Conservation (phyloP, 306 rosid species). For the Cicer bijugum region DNA sequence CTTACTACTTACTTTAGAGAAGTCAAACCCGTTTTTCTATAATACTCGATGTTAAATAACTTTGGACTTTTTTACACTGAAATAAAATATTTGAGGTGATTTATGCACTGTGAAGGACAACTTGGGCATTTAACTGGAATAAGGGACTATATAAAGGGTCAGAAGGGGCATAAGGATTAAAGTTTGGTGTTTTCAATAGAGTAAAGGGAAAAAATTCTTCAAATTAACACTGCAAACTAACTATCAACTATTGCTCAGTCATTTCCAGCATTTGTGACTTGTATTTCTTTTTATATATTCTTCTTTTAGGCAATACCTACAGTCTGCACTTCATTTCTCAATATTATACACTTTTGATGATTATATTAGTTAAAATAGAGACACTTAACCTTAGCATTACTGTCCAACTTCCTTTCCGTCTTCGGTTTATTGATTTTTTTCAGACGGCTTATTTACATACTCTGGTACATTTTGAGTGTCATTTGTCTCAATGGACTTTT, state of each 20-base stretch:
- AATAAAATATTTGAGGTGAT: slow-evolving; percentile 16
- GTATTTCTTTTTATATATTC: background rate
- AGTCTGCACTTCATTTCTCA: slow-evolving; percentile 2
- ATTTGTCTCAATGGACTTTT: slow-evolving; percentile 3
- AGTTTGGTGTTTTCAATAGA: slow-evolving; percentile 14
- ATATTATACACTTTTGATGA: background rate
- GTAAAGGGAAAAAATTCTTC: slow-evolving; percentile 22
- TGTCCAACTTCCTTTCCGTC: slow-evolving; percentile 14
- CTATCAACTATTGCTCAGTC: slow-evolving; percentile 24
- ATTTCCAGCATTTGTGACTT: background rate
- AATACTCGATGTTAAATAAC: background rate
- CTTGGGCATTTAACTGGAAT: slow-evolving; percentile 10
- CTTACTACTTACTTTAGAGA: too few species aligned
- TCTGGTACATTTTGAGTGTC: background rate
- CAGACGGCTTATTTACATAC: background rate
- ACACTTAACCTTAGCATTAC: background rate
- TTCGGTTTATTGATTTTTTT: background rate
- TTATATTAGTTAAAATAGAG: background rate
- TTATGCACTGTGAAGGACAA: slow-evolving; percentile 31
- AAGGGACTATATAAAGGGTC: slow-evolving; percentile 18
- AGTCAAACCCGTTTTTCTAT: background rate
- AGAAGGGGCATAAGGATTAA: slow-evolving; percentile 31
- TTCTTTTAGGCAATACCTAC: background rate
- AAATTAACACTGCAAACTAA: slow-evolving; percentile 22
- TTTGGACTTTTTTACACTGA: background rate